Percentiles rank a stretch among this genome's conserved stretches.
phyloP scores from a whole-genome alignment of 2,329 filamentous ascomycete genomes.

The Phyllosticta citriasiana region DNA sequence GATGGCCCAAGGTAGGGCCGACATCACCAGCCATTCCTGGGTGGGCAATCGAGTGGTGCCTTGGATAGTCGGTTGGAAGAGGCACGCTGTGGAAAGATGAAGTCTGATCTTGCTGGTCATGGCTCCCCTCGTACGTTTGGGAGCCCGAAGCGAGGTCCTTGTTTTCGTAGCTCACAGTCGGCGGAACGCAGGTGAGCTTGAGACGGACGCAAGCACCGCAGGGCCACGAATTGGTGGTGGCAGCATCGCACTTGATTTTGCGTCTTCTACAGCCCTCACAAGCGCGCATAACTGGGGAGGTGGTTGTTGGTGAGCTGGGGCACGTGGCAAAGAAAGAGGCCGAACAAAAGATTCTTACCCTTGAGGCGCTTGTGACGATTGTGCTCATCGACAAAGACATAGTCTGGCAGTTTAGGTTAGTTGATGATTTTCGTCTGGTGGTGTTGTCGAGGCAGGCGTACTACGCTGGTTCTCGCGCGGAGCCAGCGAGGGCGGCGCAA shows the following conservation, averaged over 20 bases:
- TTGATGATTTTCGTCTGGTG: not conserved
- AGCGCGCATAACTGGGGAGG: slow-evolving; percentile 73
- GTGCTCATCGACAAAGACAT: slow-evolving; percentile 98
- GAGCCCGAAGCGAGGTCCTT: slow-evolving; percentile 39
- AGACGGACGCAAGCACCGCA: slow-evolving; percentile 87
- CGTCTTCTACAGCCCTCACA: slow-evolving; percentile 89
- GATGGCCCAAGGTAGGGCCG: slow-evolving; percentile 3
- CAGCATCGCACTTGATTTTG: slow-evolving; percentile 97
- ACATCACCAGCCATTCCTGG: slow-evolving; percentile 5
- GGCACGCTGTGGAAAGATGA: slow-evolving; percentile 23
- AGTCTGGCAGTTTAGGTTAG: slow-evolving; percentile 50
- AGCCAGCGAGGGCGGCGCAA: slow-evolving; percentile 55
- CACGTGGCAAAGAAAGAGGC: slow-evolving; percentile 9
- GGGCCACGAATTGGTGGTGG: slow-evolving; percentile 94
- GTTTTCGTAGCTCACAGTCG: slow-evolving; percentile 63
- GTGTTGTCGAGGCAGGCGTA: slow-evolving; percentile 36
- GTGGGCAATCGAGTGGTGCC: slow-evolving; percentile 23
- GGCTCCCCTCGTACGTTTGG: slow-evolving; percentile 30
- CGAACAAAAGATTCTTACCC: slow-evolving; percentile 43
- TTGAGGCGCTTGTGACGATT: slow-evolving; percentile 96
- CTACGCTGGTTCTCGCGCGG: slow-evolving; percentile 75
- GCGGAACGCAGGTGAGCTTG: slow-evolving; percentile 87
- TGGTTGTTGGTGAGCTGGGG: slow-evolving; percentile 8
- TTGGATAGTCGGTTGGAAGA: slow-evolving; percentile 32
- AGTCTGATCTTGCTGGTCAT: slow-evolving; percentile 22